Conservation (phyloP, 345 rosid species). For the Ricinus communis region DNA sequence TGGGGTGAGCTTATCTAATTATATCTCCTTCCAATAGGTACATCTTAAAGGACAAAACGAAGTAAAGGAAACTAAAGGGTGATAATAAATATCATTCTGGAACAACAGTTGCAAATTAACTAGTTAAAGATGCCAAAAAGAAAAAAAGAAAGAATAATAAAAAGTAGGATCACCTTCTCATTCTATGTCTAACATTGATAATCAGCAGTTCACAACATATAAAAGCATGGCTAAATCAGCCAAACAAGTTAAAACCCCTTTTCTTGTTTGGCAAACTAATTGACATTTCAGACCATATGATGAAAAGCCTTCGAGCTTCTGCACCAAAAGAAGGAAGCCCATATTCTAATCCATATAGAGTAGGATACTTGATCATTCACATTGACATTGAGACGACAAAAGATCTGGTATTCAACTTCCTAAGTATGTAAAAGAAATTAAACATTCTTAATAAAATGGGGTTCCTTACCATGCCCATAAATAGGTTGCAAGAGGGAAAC, state of each 20-base stretch:
- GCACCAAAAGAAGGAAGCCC: neutral
- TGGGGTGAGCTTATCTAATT: neutral
- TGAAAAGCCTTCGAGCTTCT: too few species aligned
- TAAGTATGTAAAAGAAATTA: neutral
- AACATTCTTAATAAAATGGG: neutral
- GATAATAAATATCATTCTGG: too few species aligned
- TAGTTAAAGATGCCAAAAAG: too few species aligned
- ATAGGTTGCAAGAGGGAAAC: neutral
- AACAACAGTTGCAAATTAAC: too few species aligned
- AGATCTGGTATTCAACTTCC: neutral
- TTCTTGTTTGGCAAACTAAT: neutral
- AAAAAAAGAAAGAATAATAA: neutral
- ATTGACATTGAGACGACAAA: neutral
- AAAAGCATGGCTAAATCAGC: neutral
- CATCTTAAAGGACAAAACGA: too few species aligned
- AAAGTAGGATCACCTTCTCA: neutral
- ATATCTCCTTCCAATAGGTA: neutral
- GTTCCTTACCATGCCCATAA: neutral
- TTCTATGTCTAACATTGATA: neutral
- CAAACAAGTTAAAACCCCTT: neutral
- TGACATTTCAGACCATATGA: neutral
- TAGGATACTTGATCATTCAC: neutral
- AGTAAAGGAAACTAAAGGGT: too few species aligned
- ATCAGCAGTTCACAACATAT: too few species aligned
- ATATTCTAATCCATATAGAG: neutral